Percentiles rank a stretch among this genome's conserved stretches.
These are phyloP conservation scores for Penicillium ochrochloron DNA, from an alignment of 495 filamentous ascomycete genomes.

Conservation along the genomic window DNA sequence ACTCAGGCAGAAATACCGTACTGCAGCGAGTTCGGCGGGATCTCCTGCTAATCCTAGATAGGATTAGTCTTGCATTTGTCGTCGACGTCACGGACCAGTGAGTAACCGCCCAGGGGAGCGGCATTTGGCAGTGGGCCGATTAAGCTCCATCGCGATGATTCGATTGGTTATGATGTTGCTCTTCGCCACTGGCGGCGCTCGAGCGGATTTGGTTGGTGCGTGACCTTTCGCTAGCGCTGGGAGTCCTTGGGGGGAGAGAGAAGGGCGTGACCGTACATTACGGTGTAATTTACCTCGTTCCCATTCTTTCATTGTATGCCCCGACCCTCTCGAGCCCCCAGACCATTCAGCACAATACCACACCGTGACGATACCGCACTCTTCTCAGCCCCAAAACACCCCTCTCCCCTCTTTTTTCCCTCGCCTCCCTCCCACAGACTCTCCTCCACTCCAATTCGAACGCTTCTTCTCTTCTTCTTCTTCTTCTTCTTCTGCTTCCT, in stretches of 20 bases:
- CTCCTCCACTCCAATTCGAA: conserved; percentile 9
- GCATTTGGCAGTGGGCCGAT: conserved; percentile 13
- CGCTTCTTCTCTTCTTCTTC: conserved; percentile 25
- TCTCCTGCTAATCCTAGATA: conserved; percentile 14
- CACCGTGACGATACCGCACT: conserved; percentile 21
- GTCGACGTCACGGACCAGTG: conserved; percentile 32
- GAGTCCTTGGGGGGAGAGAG: neutral
- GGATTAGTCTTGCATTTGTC: conserved; percentile 22
- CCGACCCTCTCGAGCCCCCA: conserved; percentile 1
- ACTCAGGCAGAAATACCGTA: conserved; percentile 14
- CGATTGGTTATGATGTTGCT: conserved; percentile 28
- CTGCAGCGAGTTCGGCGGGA: conserved; percentile 1
- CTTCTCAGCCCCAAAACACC: conserved; percentile 33
- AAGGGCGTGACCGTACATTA: neutral
- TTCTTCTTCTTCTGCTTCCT: too few relatives aligned
- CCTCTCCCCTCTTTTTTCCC: conserved; percentile 35
- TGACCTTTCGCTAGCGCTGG: conserved; percentile 36
- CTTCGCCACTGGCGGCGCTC: conserved; percentile 32
- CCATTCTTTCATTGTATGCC: neutral
- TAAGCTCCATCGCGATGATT: neutral
- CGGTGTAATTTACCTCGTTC: neutral
- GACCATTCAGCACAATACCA: neutral
- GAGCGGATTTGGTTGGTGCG: conserved; percentile 33
- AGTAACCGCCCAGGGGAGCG: conserved; percentile 13
- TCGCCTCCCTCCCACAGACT: conserved; percentile 33